phyloP scores from a whole-genome alignment of 208 protist species.

The Trypanosoma congolense region DNA sequence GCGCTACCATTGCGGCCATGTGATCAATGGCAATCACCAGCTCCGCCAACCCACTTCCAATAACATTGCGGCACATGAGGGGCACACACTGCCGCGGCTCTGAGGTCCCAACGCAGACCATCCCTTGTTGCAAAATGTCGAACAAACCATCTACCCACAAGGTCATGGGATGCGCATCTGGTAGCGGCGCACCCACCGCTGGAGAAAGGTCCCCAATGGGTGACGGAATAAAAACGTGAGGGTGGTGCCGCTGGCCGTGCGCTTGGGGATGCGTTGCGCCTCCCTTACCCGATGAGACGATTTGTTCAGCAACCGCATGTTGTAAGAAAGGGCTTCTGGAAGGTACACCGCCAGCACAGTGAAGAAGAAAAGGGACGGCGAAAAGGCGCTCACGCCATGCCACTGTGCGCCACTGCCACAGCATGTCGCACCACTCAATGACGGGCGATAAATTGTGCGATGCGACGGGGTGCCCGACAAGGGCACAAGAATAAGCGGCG shows the following conservation, averaged over 20 bases:
- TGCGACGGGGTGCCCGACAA: not conserved
- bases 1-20: conserved; percentile 59
- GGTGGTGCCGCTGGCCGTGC: not conserved
- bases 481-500: not conserved
- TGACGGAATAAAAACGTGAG: conserved; percentile 4
- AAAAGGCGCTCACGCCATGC: not conserved
- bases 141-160: conserved; percentile 18
- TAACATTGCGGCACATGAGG: conserved; percentile 36
- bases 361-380: conserved; percentile 53
- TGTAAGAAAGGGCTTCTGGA: conserved; percentile 14
- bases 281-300: conserved; percentile 5
- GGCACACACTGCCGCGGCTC: not conserved
- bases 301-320: conserved; percentile 8
- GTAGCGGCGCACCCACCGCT: not conserved
- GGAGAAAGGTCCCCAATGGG: not conserved
- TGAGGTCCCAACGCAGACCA: not conserved
- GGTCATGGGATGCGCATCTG: not conserved
- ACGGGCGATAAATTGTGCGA: conserved; percentile 37
- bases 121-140: conserved; percentile 6
- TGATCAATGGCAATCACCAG: conserved; percentile 51
- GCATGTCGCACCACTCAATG: conserved; percentile 31
- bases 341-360: conserved; percentile 17
- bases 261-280: not conserved
- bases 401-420: conserved; percentile 74
- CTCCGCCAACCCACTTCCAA: conserved; percentile 55